Conservation (phyloP, 2,329 filamentous ascomycete species). For the Penicillium frequentans region DNA sequence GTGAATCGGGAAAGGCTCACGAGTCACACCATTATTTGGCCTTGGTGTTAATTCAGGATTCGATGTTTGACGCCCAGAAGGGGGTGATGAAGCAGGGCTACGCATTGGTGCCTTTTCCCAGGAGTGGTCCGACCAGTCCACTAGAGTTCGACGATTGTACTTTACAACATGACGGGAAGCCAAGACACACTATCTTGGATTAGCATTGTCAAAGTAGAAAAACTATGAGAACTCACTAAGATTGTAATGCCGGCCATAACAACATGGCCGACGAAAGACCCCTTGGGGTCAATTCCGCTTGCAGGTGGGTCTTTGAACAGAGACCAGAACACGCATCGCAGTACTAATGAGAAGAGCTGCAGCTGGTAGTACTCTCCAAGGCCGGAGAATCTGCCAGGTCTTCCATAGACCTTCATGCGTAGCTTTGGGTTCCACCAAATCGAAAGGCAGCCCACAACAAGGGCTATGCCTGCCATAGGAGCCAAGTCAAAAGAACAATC, state of each 20-base stretch:
- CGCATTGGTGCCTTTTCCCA: constrained; percentile 29
- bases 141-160: constrained; percentile 42
- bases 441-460: constrained; percentile 45
- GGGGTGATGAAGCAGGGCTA: constrained; percentile 18
- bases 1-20: constrained; percentile 41
- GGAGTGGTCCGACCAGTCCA: constrained; percentile 42
- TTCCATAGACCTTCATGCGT: constrained; percentile 44
- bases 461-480: constrained; percentile 37
- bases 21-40: constrained; percentile 12
- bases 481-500: constrained; percentile 32
- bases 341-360: constrained; percentile 46
- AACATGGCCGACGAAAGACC: constrained; percentile 36
- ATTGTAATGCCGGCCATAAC: constrained; percentile 43
- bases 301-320: constrained; percentile 40
- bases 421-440: constrained; percentile 53
- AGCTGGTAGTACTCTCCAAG: constrained; percentile 48
- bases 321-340: constrained; percentile 47
- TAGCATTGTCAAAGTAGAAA: constrained; percentile 12
- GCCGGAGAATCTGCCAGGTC: constrained; percentile 42
- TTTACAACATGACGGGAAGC: constrained; percentile 39
- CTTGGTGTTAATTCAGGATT: constrained; percentile 15
- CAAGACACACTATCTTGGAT: constrained; percentile 33
- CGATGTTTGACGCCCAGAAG: constrained; percentile 14
- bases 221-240: constrained; percentile 29
- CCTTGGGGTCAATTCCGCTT: constrained; percentile 28